phyloP scores from a whole-genome alignment of 345 rosid species.

The Acer yangbiense region DNA sequence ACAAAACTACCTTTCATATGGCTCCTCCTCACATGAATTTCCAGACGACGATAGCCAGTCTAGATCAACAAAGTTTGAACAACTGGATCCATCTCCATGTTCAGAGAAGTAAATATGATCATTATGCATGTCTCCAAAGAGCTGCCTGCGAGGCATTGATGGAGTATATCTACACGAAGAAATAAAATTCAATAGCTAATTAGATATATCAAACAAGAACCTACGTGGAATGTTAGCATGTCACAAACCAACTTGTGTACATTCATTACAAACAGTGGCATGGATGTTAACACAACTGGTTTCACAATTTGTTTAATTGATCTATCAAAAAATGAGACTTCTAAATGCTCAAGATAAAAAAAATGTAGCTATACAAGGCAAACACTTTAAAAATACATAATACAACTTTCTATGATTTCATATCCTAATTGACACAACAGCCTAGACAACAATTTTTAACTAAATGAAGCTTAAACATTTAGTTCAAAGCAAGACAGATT shows the following conservation, averaged over 20 bases:
- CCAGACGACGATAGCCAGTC: conserved; percentile 96
- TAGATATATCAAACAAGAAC: conserved; percentile 17
- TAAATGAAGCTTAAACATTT: not conserved
- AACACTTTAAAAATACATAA: not conserved
- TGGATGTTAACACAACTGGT: not conserved
- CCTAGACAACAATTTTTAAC: not conserved
- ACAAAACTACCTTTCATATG: conserved; percentile 69
- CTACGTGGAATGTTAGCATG: not conserved
- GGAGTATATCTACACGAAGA: conserved; percentile 61
- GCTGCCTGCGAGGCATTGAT: conserved; percentile 69
- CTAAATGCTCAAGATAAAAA: not conserved
- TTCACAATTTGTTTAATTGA: not conserved
- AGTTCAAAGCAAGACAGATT: not conserved
- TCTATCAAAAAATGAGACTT: not conserved
- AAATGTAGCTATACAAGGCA: not conserved
- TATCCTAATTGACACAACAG: not conserved
- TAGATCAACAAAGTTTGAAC: conserved; percentile 89
- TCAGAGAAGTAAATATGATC: conserved; percentile 62
- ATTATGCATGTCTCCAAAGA: conserved; percentile 70
- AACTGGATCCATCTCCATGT: conserved; percentile 61
- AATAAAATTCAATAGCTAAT: conserved; percentile 14
- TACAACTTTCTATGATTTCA: not conserved
- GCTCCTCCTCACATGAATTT: conserved; percentile 87
- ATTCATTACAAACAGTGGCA: conserved; percentile 6
- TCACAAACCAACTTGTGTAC: not conserved